These are phyloP conservation scores for Coemansia sp. DNA, from an alignment of 192 early-diverging fungal species.

Conservation along the genomic window DNA sequence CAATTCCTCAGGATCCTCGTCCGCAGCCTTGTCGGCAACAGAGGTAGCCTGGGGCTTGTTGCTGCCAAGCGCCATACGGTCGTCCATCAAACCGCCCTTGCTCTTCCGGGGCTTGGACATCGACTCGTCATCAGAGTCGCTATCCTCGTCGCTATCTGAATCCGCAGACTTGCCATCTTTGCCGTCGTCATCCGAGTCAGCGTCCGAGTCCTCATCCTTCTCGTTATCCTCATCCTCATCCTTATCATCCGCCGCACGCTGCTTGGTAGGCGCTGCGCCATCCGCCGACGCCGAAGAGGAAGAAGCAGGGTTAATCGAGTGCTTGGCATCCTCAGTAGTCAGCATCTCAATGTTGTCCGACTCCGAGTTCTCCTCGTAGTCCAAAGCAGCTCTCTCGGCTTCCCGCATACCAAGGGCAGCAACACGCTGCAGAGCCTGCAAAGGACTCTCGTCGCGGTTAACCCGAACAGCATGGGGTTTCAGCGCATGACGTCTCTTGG, in stretches of 20 bases:
- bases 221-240: constrained; percentile 7
- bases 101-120: neutral
- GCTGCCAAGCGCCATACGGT: neutral
- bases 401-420: constrained; percentile 37
- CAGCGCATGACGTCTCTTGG: constrained; percentile 3
- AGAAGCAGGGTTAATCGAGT: neutral
- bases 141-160: constrained; percentile 5
- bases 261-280: constrained; percentile 1
- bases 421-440: constrained; percentile 35
- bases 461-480: neutral
- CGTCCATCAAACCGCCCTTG: constrained; percentile 2
- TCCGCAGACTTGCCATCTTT: constrained; percentile 10
- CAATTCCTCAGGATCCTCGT: constrained; percentile 17
- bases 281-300: too few species aligned
- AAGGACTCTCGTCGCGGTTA: constrained; percentile 3
- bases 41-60: neutral
- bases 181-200: constrained; percentile 6
- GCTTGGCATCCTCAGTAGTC: constrained; percentile 21
- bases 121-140: neutral
- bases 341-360: constrained; percentile 19
- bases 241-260: constrained; percentile 10
- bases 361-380: constrained; percentile 35
- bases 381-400: constrained; percentile 34
- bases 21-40: neutral
- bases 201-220: constrained; percentile 9